Evolutionary conservation across 2,329 filamentous ascomycete species (phyloP).

Genomic region (Sarocladium brachiariae): DNA sequence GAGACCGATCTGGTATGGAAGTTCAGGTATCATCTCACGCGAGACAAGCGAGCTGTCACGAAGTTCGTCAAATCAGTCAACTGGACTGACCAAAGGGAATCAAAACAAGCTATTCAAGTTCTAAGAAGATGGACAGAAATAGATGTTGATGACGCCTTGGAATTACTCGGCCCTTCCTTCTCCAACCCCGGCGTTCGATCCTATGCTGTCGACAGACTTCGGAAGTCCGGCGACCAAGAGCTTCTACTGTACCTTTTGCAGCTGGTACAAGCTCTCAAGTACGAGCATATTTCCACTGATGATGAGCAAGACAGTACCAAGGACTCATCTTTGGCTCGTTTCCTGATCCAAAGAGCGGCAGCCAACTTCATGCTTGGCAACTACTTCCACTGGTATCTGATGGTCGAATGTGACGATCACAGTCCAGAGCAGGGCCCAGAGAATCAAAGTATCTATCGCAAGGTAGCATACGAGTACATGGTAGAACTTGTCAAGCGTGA

Average conservation of each 20-base stretch:
- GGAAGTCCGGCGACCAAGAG: constrained; percentile 89
- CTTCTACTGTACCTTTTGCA: constrained; percentile 86
- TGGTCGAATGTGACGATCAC: constrained; percentile 90
- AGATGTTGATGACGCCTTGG: constrained; percentile 91
- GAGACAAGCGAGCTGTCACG: constrained; percentile 86
- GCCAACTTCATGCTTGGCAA: constrained; percentile 88
- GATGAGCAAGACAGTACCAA: constrained; percentile 48
- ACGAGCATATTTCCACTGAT: constrained; percentile 68
- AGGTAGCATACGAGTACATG: constrained; percentile 97
- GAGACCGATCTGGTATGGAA: constrained; percentile 98
- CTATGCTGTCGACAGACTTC: constrained; percentile 85
- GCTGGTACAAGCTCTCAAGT: constrained; percentile 92
- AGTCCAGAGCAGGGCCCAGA: constrained; percentile 67
- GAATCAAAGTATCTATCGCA: constrained; percentile 80
- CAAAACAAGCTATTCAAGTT: constrained; percentile 82
- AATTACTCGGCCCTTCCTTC: constrained; percentile 86
- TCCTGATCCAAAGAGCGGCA: constrained; percentile 81
- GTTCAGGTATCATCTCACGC: constrained; percentile 87
- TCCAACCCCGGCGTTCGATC: constrained; percentile 82
- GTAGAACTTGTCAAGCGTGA: constrained; percentile 66
- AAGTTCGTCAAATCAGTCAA: constrained; percentile 98
- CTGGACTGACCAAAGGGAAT: constrained; percentile 81
- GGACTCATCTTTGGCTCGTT: constrained; percentile 81
- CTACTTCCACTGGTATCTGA: constrained; percentile 96
- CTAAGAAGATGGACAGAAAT: constrained; percentile 93